Evolutionary conservation across 1,284 basidiomycete genomes (phyloP), one percentile per base, ranked within the genome.

Genomic region (Polyporus tsugae): DNA sequence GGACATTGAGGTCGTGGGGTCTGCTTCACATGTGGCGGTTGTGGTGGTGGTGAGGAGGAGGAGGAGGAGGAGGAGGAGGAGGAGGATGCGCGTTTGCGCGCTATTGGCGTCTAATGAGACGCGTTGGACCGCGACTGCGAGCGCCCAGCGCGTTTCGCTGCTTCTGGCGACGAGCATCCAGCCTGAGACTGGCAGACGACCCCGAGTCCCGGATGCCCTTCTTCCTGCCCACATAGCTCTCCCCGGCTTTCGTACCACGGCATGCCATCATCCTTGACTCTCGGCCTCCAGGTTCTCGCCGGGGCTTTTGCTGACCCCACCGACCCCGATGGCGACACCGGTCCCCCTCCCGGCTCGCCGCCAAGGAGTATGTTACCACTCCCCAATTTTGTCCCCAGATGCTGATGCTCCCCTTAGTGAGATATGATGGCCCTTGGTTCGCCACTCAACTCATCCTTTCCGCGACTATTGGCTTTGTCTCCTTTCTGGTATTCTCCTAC

Each of bases 361-460:
- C 89, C 89, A 33, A 90, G 83, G 41, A 76, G 89, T 88, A 74
- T 69, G 83, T 78, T 22, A 44, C 39, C 57, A 33, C 33, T 19
- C 66, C 0, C 36, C n/a, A 2, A n/a, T 41, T 71, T 84, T 41
- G 49, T 38, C 46, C 19, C 9, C 4, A 15, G 11, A 13, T 39
- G 36, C 15, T 60, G 5, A 64, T 46, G 1, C 67, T 65, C 60
- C 49, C 25, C 29, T 63, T 52, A 88, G 93, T 84, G 72, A 92
- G 86, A 76, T 95, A 93, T 77, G 91, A 93, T 73, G 95, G 96
- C 0, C 95, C 95, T 22, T 97, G 96, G 96, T 92, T 99, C 80
- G 91, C 89, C 13, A 98, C 97, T 10, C 97, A 99, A 80, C 83
- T 98, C 39, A 80, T 86, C 0, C 87, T 99, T 42, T 95, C 97